These are phyloP conservation scores for Macrophomina tecta DNA, from an alignment of 2,329 filamentous ascomycete species.

Conservation along the genomic window DNA sequence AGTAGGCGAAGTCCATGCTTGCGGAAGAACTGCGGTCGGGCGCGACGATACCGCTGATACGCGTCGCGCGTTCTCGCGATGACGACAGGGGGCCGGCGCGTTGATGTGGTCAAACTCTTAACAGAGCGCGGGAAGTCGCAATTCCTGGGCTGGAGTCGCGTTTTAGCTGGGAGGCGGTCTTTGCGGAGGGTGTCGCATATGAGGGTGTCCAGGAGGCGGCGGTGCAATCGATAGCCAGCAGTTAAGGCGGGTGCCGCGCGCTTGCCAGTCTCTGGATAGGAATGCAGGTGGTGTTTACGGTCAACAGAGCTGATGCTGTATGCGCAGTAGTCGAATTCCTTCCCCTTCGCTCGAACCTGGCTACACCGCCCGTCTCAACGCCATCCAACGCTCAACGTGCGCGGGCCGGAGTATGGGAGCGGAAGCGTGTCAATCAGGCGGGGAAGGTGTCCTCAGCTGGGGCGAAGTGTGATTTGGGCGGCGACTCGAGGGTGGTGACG, in stretches of 20 bases:
- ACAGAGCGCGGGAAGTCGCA: slow-evolving; percentile 16
- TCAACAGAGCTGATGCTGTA: slow-evolving; percentile 24
- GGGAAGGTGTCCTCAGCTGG: slow-evolving; percentile 6
- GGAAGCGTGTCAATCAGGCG: slow-evolving; percentile 22
- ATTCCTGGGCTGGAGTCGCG: slow-evolving; percentile 26
- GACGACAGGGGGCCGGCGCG: slow-evolving; percentile 11
- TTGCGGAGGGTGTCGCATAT: slow-evolving; percentile 23
- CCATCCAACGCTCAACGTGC: slow-evolving; percentile 26
- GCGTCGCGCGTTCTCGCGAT: slow-evolving; percentile 28
- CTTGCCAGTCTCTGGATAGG: slow-evolving; percentile 25
- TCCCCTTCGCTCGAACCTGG: slow-evolving; percentile 25
- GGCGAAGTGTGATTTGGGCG: slow-evolving; percentile 23
- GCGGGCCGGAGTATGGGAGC: slow-evolving; percentile 16
- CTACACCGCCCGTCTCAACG: slow-evolving; percentile 28
- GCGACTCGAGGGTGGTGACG: slow-evolving; percentile 25
- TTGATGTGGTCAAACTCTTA: slow-evolving; percentile 14
- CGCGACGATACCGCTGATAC: slow-evolving; percentile 21
- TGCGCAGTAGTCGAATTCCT: slow-evolving; percentile 28
- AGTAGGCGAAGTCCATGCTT: slow-evolving; percentile 57
- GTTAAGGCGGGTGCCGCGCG: slow-evolving; percentile 27
- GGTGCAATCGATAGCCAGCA: slow-evolving; percentile 24
- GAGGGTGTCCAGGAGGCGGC: slow-evolving; percentile 24
- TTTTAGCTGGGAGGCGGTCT: slow-evolving; percentile 7
- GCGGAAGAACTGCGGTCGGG: slow-evolving; percentile 27
- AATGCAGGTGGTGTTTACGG: slow-evolving; percentile 28